Conservation (phyloP, 2,329 filamentous ascomycete genomes). For the Epicoccum nigrum region DNA sequence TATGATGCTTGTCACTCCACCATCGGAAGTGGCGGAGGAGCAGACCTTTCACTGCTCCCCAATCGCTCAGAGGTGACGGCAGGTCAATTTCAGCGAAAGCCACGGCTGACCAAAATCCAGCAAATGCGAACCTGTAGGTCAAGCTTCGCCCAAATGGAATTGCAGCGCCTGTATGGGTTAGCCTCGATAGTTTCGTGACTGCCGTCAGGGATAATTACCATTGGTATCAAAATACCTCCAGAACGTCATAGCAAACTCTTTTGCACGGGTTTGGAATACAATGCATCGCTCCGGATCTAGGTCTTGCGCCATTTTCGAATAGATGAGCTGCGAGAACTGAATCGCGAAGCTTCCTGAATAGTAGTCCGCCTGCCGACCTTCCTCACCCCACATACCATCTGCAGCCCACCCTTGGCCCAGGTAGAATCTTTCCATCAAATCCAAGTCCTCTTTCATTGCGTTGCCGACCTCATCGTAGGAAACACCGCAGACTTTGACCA, state of each 20-base stretch:
- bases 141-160: slow-evolving; percentile 61
- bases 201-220: slow-evolving; percentile 40
- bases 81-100: slow-evolving; percentile 53
- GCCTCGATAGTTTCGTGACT: background rate
- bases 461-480: slow-evolving; percentile 42
- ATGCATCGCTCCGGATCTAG: slow-evolving; percentile 50
- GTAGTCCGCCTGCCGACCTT: slow-evolving; percentile 56
- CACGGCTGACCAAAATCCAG: slow-evolving; percentile 56
- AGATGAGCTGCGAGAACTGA: slow-evolving; percentile 59
- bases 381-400: slow-evolving; percentile 54
- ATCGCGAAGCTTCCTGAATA: slow-evolving; percentile 63
- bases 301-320: slow-evolving; percentile 52
- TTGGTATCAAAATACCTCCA: slow-evolving; percentile 58
- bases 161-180: slow-evolving; percentile 49
- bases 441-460: slow-evolving; percentile 52
- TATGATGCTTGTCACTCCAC: slow-evolving; percentile 53
- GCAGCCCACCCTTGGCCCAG: slow-evolving; percentile 55
- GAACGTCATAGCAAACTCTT: slow-evolving; percentile 50
- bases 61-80: slow-evolving; percentile 46
- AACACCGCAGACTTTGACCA: slow-evolving; percentile 52
- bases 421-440: slow-evolving; percentile 55
- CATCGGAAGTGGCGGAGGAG: slow-evolving; percentile 58
- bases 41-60: slow-evolving; percentile 56
- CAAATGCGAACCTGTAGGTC: slow-evolving; percentile 60
- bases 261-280: slow-evolving; percentile 49